A percentile compares a stretch with the other conserved stretches of the same genome.
Evolutionary conservation across 768 basidiomycete species (phyloP).

Genomic region (Suillus hirtellus): DNA sequence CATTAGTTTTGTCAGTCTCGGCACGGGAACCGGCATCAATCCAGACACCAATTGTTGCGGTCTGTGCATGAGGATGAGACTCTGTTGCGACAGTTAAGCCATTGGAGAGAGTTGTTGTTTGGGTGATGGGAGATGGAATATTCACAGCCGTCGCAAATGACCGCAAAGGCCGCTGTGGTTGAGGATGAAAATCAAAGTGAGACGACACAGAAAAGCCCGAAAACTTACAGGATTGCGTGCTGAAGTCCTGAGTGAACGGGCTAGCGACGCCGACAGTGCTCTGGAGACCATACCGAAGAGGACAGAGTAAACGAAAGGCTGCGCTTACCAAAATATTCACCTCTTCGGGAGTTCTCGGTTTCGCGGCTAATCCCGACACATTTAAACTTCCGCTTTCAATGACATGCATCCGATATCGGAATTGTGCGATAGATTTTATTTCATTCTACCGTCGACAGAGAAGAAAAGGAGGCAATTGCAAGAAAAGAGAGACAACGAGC

Average conservation of each 20-base stretch:
- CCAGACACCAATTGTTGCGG: conserved; percentile 99
- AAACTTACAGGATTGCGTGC: conserved; percentile 39
- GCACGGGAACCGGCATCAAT: conserved; percentile 98
- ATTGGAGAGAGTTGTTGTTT: conserved; percentile 91
- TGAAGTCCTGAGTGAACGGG: conserved; percentile 40
- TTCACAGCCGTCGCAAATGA: conserved; percentile 75
- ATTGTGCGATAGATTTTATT: no score
- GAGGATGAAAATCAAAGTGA: conserved; percentile 9
- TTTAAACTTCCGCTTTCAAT: conserved; percentile 26
- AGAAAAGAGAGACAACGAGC: no score
- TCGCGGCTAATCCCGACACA: conserved; percentile 22
- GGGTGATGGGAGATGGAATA: conserved; percentile 71
- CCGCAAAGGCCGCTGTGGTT: conserved; percentile 53
- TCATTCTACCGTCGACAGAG: no score
- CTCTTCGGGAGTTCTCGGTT: conserved; percentile 34
- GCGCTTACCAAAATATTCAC: conserved; percentile 20
- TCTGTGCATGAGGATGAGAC: conserved; percentile 85
- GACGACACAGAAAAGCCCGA: background rate
- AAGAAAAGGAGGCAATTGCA: no score
- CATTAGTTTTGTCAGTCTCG: conserved; percentile 92
- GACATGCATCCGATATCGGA: background rate
- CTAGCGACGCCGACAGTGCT: conserved; percentile 45
- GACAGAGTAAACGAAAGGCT: conserved; percentile 15
- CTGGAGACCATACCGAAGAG: conserved; percentile 45
- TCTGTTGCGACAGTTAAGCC: conserved; percentile 96